A percentile compares a stretch with the other conserved stretches of the same genome.
Conservation (phyloP, 2,329 filamentous ascomycete species). For the Fusarium transvaalense region DNA sequence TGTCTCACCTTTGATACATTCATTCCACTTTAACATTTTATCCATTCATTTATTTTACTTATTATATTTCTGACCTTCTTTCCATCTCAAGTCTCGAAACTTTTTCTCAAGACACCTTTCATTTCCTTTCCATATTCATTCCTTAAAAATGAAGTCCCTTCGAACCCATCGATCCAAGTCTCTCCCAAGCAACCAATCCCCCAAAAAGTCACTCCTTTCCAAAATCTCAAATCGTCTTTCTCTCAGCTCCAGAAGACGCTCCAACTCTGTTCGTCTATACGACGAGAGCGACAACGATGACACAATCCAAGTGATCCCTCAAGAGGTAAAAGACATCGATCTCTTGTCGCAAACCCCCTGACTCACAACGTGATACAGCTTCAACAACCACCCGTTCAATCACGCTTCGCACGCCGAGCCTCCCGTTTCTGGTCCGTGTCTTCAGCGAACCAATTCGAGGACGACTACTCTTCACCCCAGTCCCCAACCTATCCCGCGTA, state of each 20-base stretch:
- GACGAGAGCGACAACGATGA: conserved; percentile 32
- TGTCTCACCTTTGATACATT: conserved; percentile 32
- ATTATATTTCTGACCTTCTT: neutral
- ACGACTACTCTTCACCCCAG: conserved; percentile 9
- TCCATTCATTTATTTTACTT: conserved; percentile 8
- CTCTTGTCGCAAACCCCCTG: too few species aligned
- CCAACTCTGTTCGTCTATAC: conserved; percentile 24
- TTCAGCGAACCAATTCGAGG: conserved; percentile 38
- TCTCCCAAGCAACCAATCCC: conserved; percentile 14
- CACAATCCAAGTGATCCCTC: conserved; percentile 10
- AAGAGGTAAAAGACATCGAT: conserved; percentile 16
- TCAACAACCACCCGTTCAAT: conserved; percentile 4
- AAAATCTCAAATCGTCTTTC: conserved; percentile 34
- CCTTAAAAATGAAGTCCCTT: conserved; percentile 26
- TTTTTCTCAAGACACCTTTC: neutral
- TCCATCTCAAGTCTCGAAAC: neutral
- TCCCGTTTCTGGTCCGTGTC: conserved; percentile 45
- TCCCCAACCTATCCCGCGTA: conserved; percentile 20
- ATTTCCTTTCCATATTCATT: conserved; percentile 1
- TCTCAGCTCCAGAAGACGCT: conserved; percentile 14
- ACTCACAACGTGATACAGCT: conserved; percentile 14
- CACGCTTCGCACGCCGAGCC: conserved; percentile 36
- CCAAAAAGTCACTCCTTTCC: conserved; percentile 32
- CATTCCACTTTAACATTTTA: conserved; percentile 12
- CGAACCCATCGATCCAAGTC: conserved; percentile 34